phyloP scores from a whole-genome alignment of 73 alveolate genomes.

The Blepharisma japonicum region DNA sequence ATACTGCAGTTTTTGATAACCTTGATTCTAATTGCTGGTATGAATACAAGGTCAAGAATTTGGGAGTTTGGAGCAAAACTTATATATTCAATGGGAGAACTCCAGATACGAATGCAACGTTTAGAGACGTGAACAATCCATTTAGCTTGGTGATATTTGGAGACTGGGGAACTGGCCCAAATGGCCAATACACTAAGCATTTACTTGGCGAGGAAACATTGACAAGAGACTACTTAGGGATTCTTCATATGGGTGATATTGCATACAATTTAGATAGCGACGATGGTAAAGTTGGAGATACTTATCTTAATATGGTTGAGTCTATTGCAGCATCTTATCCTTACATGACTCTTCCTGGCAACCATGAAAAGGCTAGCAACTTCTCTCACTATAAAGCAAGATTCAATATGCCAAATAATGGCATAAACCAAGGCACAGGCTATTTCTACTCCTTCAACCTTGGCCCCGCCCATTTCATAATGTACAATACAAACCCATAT shows the following conservation, averaged over 20 bases:
- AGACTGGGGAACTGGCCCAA: conserved; percentile 30
- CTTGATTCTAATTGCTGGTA: conserved; percentile 11
- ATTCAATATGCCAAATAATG: conserved; percentile 15
- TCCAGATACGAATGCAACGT: conserved; percentile 1
- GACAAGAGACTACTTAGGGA: not conserved
- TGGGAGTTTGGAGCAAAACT: not conserved
- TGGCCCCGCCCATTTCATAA: conserved; percentile 23
- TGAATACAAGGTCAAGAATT: not conserved
- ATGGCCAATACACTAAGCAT: conserved; percentile 19
- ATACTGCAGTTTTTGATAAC: not conserved
- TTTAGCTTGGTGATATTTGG: not conserved
- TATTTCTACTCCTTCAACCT: conserved; percentile 28
- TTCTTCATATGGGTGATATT: not conserved
- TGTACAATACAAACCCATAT: not conserved
- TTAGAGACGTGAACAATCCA: not conserved
- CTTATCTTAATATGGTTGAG: not conserved
- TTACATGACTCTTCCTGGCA: conserved; percentile 27
- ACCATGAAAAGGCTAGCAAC: conserved; percentile 11
- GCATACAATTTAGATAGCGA: conserved; percentile 12
- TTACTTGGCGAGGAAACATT: not conserved
- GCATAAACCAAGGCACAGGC: not conserved
- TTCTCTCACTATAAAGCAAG: conserved; percentile 17
- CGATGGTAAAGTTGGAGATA: conserved; percentile 24
- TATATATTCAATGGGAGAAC: conserved; percentile 17
- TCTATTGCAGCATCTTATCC: not conserved